Evolutionary conservation across 2,329 filamentous ascomycete species (phyloP).

Genomic region (Fusarium redolens): DNA sequence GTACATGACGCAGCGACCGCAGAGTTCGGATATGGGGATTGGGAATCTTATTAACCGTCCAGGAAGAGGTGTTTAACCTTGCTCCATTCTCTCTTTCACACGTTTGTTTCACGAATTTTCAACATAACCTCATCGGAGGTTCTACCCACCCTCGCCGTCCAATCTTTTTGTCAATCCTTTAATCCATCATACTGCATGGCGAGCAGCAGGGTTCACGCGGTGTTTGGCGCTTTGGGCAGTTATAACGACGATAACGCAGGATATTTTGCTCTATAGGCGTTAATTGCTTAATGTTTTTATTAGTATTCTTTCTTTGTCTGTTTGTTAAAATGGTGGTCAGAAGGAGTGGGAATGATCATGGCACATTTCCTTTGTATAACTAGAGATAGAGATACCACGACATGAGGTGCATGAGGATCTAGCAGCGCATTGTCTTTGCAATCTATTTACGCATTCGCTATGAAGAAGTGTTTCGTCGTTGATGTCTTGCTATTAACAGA

Average conservation of each 20-base stretch:
- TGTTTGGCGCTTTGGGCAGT: slow-evolving; percentile 36
- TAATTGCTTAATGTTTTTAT: slow-evolving; percentile 30
- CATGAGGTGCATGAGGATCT: slow-evolving; percentile 28
- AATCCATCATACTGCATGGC: slow-evolving; percentile 36
- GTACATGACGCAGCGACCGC: slow-evolving; percentile 61
- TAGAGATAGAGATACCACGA: slow-evolving; percentile 47
- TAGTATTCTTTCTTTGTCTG: slow-evolving; percentile 3
- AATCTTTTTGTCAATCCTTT: slow-evolving; percentile 35
- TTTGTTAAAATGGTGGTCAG: slow-evolving; percentile 36
- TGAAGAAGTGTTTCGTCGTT: background rate
- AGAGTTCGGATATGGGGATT: slow-evolving; percentile 71
- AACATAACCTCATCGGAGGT: background rate
- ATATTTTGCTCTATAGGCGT: slow-evolving; percentile 10
- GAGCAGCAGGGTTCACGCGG: slow-evolving; percentile 29
- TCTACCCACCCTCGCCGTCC: slow-evolving; percentile 29
- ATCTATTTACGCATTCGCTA: slow-evolving; percentile 9
- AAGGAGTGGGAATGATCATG: slow-evolving; percentile 13
- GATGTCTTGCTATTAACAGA: background rate
- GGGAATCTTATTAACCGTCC: slow-evolving; percentile 68
- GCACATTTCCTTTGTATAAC: slow-evolving; percentile 42
- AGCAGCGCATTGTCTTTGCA: slow-evolving; percentile 20
- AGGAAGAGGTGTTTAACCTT: slow-evolving; percentile 41
- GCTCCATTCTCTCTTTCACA: background rate
- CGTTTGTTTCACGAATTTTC: background rate
- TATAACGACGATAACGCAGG: slow-evolving; percentile 40